Evolutionary conservation across 176 grass and related monocot genomes (phyloP).

Genomic region (Chloris gayana): DNA sequence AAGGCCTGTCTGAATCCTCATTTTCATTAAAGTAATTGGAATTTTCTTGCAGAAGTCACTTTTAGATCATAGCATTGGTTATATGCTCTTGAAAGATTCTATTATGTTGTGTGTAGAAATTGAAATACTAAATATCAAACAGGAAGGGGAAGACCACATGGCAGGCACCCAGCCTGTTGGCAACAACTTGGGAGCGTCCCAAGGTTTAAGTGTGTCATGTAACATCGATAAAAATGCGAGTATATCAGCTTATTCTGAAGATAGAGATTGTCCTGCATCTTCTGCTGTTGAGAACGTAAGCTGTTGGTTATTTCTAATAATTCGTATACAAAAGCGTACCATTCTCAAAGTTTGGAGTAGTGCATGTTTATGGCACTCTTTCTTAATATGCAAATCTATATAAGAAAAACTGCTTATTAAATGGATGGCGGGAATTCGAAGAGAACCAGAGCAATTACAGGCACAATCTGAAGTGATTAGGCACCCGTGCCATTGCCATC

Average conservation of each 20-base stretch:
- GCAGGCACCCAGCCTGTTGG: conserved; percentile 30
- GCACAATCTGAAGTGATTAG: neutral
- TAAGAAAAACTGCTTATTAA: neutral
- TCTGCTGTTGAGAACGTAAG: conserved; percentile 57
- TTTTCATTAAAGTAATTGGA: conserved; percentile 6
- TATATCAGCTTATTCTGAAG: conserved; percentile 39
- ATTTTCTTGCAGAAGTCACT: conserved; percentile 10
- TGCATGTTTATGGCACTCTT: conserved; percentile 5
- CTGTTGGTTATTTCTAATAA: conserved; percentile 23
- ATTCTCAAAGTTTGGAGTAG: conserved; percentile 12
- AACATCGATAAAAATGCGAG: conserved; percentile 36
- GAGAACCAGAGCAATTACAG: neutral
- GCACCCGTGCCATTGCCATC: neutral
- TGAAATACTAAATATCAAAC: conserved; percentile 62
- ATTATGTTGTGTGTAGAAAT: conserved; percentile 45
- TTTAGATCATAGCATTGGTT: conserved; percentile 5
- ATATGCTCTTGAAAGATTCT: conserved; percentile 38
- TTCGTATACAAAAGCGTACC: neutral
- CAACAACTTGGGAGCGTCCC: conserved; percentile 30
- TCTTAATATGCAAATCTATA: neutral
- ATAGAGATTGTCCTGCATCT: conserved; percentile 46
- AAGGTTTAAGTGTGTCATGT: conserved; percentile 44
- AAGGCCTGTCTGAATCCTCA: conserved; percentile 39
- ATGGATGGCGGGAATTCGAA: neutral
- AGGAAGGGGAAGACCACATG: conserved; percentile 52